Evolutionary conservation across 768 basidiomycete genomes (phyloP).

Genomic region (Mycena filopes): DNA sequence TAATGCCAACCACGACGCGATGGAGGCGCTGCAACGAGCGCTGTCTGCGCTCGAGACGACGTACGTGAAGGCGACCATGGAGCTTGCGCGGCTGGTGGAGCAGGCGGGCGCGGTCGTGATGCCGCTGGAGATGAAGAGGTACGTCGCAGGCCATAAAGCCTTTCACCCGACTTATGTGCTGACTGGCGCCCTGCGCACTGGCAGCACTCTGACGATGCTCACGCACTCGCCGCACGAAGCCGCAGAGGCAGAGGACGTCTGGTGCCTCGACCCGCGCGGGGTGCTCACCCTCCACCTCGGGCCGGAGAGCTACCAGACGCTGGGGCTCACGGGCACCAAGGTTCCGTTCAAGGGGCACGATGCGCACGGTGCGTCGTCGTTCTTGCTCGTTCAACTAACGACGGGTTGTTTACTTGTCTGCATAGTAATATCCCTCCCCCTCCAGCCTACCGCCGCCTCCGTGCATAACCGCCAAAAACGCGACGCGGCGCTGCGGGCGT

Average conservation of each 20-base stretch:
- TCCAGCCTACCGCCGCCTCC: conserved; percentile 53
- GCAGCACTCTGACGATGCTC: conserved; percentile 52
- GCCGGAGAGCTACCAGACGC: conserved; percentile 67
- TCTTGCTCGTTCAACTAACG: conserved; percentile 3
- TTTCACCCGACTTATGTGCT: not conserved
- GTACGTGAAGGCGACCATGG: conserved; percentile 57
- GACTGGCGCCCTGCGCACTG: not conserved
- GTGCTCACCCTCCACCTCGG: conserved; percentile 65
- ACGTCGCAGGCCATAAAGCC: conserved; percentile 1
- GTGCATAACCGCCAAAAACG: conserved; percentile 49
- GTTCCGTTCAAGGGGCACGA: conserved; percentile 62
- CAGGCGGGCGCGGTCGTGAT: conserved; percentile 46
- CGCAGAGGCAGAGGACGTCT: conserved; percentile 64
- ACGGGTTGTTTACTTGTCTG: not conserved
- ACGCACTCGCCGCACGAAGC: conserved; percentile 39
- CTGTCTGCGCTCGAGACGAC: conserved; percentile 54
- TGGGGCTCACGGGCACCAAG: conserved; percentile 68
- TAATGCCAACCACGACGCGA: conserved; percentile 29
- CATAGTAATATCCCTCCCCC: conserved; percentile 59
- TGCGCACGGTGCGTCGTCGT: conserved; percentile 56
- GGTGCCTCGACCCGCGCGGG: conserved; percentile 77
- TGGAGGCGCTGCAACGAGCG: conserved; percentile 45
- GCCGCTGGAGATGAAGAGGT: conserved; percentile 42
- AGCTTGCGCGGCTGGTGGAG: conserved; percentile 55
- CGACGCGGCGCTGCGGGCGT: conserved; percentile 52